phyloP scores from a whole-genome alignment of 345 rosid genomes.

The Ceriops decandra region DNA sequence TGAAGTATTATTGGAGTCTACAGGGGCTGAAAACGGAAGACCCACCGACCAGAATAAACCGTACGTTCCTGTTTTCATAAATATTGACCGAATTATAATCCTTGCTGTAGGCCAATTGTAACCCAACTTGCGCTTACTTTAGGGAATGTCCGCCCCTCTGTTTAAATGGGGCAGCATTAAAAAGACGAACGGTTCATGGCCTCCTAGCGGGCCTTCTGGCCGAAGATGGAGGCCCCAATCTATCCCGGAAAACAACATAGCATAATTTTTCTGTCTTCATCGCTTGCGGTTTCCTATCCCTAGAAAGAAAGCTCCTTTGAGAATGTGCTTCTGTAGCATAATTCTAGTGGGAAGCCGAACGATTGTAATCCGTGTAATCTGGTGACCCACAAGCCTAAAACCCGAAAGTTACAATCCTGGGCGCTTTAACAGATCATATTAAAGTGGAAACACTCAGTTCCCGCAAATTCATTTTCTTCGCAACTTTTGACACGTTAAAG shows the following conservation, averaged over 20 bases:
- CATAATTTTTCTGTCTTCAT: neutral
- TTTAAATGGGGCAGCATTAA: neutral
- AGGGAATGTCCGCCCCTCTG: neutral
- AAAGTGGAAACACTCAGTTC: too few relatives aligned
- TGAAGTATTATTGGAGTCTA: neutral
- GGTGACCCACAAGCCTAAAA: constrained; percentile 1
- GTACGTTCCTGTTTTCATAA: neutral
- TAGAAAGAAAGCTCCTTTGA: too few relatives aligned
- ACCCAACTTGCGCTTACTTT: neutral
- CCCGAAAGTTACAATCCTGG: too few relatives aligned
- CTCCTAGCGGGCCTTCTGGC: constrained; percentile 1
- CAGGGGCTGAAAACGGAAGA: neutral
- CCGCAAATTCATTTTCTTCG: too few relatives aligned
- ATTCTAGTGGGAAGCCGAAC: constrained; percentile 11
- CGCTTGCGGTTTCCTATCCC: neutral
- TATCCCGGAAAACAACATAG: neutral
- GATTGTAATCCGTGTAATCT: neutral
- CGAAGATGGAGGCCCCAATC: neutral
- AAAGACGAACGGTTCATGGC: neutral
- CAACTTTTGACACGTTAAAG: too few relatives aligned
- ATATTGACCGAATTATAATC: neutral
- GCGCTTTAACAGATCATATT: too few relatives aligned
- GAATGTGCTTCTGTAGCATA: too few relatives aligned
- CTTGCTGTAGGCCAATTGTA: neutral
- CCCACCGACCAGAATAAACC: neutral